Evolutionary conservation across 306 rosid species (phyloP), one percentile per base, ranked within the genome.

Genomic region (Adenanthera pavonina): DNA sequence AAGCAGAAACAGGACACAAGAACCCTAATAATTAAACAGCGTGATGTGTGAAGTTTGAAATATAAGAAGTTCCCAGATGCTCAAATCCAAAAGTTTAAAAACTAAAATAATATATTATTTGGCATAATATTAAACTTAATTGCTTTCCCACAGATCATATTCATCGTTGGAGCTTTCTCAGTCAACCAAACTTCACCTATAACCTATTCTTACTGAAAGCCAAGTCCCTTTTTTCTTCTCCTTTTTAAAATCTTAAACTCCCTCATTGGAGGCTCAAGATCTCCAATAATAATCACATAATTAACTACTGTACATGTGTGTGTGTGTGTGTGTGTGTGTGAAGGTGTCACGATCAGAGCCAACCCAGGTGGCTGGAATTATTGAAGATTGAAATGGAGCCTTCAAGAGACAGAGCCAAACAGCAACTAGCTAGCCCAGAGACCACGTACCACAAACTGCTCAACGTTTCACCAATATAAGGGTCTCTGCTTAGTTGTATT

Each of bases 111-210:
- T 79, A 82, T 84, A 82, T 53, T 71, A 51, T 49, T 67, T 71
- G 30, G 30, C 30, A 25, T 25, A 25, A 25, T 25, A 25, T 25
- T 25, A 25, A 25, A 25, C 30, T 0, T 25, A 25, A 25, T 25
- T 67, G 64, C 33, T 75, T 69, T 78, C 82, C 85, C 84, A 84
- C 85, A 84, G 86, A 76, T 84, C 89, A 80, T 35, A 81, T 80
- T 86, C 89, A 87, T 86, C 84, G 83, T 83, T 83, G 88, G 84
- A 78, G 89, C 90, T 89, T 87, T 92, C 92, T 13, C 2, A 41
- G 85, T 64, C 49, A 80, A 82, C 83, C 85, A 76, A 71, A 34
- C 77, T 83, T 87, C 72, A 67, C 87, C 80, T 43, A 25, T 25
- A 25, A 25, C 30, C 0, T 25, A 25, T 25, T 0, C 30, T 25